Evolutionary conservation across 2,329 filamentous ascomycete species (phyloP).

Genomic region (Neonectria neomacrospora): DNA sequence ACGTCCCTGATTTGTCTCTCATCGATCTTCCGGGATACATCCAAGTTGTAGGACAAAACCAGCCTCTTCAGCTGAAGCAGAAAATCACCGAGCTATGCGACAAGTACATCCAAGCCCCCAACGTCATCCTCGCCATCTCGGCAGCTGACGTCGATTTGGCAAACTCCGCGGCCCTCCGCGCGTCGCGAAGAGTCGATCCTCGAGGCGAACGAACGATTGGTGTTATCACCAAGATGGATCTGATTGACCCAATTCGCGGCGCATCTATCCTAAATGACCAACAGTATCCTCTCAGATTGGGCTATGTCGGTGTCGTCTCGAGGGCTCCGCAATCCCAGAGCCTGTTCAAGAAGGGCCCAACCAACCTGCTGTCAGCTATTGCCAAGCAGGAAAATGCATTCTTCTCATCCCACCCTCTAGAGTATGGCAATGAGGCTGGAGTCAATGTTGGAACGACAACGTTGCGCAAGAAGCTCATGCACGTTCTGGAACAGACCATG

Average conservation of each 20-base stretch:
- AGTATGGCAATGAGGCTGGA: slow-evolving; percentile 79
- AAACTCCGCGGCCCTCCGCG: slow-evolving; percentile 91
- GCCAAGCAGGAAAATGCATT: slow-evolving; percentile 88
- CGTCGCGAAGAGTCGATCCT: slow-evolving; percentile 91
- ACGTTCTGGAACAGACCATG: slow-evolving; percentile 97
- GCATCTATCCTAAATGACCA: slow-evolving; percentile 82
- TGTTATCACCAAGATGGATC: slow-evolving; percentile 99
- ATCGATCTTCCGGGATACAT: slow-evolving; percentile 98
- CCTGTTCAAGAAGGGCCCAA: slow-evolving; percentile 84
- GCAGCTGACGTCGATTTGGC: slow-evolving; percentile 97
- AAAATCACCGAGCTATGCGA: slow-evolving; percentile 97
- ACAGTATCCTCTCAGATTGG: slow-evolving; percentile 94
- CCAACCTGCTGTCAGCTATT: slow-evolving; percentile 83
- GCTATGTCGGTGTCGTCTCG: slow-evolving; percentile 95
- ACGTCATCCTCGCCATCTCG: slow-evolving; percentile 96
- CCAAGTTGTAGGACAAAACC: slow-evolving; percentile 90
- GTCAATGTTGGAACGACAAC: slow-evolving; percentile 85
- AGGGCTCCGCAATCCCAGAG: slow-evolving; percentile 76
- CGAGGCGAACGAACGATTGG: slow-evolving; percentile 96
- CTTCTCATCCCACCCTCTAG: slow-evolving; percentile 83
- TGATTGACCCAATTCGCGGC: slow-evolving; percentile 86
- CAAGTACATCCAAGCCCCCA: slow-evolving; percentile 96
- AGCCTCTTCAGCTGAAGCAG: slow-evolving; percentile 90
- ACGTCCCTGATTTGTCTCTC: slow-evolving; percentile 92
- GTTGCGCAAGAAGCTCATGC: slow-evolving; percentile 95